Percentiles rank a stretch among this genome's conserved stretches.
Evolutionary conservation across 805 yeast species (phyloP).

Genomic region (Ogataea parapolymorpha): DNA sequence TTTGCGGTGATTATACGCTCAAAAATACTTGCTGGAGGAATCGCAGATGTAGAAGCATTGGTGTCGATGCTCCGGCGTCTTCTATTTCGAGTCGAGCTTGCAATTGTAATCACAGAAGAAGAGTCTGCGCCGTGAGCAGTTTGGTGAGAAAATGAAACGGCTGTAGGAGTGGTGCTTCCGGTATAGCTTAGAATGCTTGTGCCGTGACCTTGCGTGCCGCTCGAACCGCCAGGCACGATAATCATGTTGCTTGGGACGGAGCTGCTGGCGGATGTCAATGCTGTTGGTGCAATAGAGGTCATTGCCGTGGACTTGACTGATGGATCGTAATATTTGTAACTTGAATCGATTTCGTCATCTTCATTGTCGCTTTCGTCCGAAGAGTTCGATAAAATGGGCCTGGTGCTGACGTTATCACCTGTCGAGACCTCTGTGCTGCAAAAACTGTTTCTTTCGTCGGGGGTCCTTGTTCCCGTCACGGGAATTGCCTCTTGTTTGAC

Average conservation of each 20-base stretch:
- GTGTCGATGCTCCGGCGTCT: conserved; percentile 39
- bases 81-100: conserved; percentile 32
- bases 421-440: conserved; percentile 21
- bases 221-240: conserved; percentile 21
- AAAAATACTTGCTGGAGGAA: conserved; percentile 70
- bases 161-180: conserved; percentile 6
- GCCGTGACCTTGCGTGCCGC: conserved; percentile 6
- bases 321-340: conserved; percentile 20
- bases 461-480: background rate
- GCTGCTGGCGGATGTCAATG: conserved; percentile 19
- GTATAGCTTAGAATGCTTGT: conserved; percentile 4
- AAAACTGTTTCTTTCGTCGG: conserved; percentile 17
- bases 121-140: conserved; percentile 23
- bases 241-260: conserved; percentile 17
- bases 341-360: conserved; percentile 16
- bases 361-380: conserved; percentile 28
- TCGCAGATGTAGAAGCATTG: conserved; percentile 64
- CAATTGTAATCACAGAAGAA: conserved; percentile 34
- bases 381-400: conserved; percentile 44
- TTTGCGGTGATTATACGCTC: conserved; percentile 42
- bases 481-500: background rate
- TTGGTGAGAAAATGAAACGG: conserved; percentile 5
- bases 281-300: conserved; percentile 45
- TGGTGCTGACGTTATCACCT: conserved; percentile 41
- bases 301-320: conserved; percentile 44